Conservation (phyloP, 2,329 filamentous ascomycete species). For the Xylariaceae sp. region DNA sequence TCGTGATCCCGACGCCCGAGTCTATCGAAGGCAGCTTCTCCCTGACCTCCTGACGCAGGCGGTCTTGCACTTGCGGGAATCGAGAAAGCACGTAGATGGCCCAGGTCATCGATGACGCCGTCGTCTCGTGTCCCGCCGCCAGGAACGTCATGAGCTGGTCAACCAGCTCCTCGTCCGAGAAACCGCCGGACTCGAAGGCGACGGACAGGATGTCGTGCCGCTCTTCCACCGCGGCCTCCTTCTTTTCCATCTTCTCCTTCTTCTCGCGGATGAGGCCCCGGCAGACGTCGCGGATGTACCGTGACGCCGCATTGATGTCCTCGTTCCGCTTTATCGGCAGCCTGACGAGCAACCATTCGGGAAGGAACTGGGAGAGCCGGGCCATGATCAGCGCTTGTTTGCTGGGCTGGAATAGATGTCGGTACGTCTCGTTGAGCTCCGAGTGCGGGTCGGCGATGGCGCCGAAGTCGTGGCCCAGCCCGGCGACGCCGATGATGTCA, state of each 20-base stretch:
- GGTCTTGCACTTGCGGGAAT: slow-evolving; percentile 33
- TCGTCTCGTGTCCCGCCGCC: slow-evolving; percentile 41
- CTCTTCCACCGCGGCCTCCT: slow-evolving; percentile 33
- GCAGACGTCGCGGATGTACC: slow-evolving; percentile 60
- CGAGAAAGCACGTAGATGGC: slow-evolving; percentile 34
- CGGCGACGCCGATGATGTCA: slow-evolving; percentile 70
- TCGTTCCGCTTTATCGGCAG: slow-evolving; percentile 68
- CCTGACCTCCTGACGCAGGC: slow-evolving; percentile 36
- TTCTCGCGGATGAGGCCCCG: slow-evolving; percentile 65
- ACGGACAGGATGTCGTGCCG: slow-evolving; percentile 36
- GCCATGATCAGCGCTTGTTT: slow-evolving; percentile 49
- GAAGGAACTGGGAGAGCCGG: slow-evolving; percentile 57
- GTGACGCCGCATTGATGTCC: slow-evolving; percentile 52
- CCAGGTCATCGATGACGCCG: slow-evolving; percentile 38
- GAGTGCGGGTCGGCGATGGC: slow-evolving; percentile 57
- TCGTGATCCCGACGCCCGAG: slow-evolving; percentile 23
- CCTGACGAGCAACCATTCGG: slow-evolving; percentile 51
- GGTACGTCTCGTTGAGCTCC: slow-evolving; percentile 54
- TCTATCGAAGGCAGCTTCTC: slow-evolving; percentile 34
- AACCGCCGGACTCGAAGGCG: slow-evolving; percentile 33
- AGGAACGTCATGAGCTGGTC: slow-evolving; percentile 40
- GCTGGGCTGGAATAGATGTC: slow-evolving; percentile 47
- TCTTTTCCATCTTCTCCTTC: slow-evolving; percentile 46
- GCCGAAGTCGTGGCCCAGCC: slow-evolving; percentile 65
- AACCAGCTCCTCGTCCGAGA: slow-evolving; percentile 35